Base-by-base conservation (phyloP, 2,329 filamentous ascomycete species). In the Ophiobolus disseminans region DNA sequence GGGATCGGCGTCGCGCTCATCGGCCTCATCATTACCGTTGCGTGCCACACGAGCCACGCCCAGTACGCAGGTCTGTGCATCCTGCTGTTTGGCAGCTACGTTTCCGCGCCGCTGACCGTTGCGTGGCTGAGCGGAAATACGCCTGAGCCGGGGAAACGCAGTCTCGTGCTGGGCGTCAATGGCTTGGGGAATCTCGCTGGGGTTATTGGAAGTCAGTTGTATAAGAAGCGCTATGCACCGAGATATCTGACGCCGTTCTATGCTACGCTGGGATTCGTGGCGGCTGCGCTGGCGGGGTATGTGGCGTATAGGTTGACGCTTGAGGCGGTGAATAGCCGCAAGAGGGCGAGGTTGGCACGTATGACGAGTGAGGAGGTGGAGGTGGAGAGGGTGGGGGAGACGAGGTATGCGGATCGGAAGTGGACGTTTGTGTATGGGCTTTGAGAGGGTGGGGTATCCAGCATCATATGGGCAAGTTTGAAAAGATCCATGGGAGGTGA, bases 1-100 rank as follows among this genome's bases (percentile, higher is more conserved):
- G 65, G 80, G 1, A 69, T 75, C 3, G 68, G 70, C 4, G 73
- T 80, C 11, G 72, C 78, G 25, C 73, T 76, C 0, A 42, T 76
- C 3, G 61, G 61, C 11, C 48, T 64, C 1, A 45, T 58, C 5
- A 45, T 62, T 21, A 55, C 55, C 3, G 56, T 61, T 4, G 53
- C 49, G 6, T 48, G 16, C 13, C 4, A 37, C 9, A 22, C 45
- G 0, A 51, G 40, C 5, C n/a, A 21, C 5, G 36, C 34, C 1
- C 50, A 57, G 30, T 65, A 65, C 40, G 52, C 48, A 9, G 61
- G 58, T 2, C 46, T 63, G 1, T 63, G 60, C 37, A 55, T 63
- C 16, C 50, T 67, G 2, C 57, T 66, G 1, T 59, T 55, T 6
- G 61, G 62, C 9, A 65, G 53, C 32, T 66, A 65, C 35, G 42